phyloP scores from a whole-genome alignment of 352 stramenopile genomes.

The Achlya hypogyna region DNA sequence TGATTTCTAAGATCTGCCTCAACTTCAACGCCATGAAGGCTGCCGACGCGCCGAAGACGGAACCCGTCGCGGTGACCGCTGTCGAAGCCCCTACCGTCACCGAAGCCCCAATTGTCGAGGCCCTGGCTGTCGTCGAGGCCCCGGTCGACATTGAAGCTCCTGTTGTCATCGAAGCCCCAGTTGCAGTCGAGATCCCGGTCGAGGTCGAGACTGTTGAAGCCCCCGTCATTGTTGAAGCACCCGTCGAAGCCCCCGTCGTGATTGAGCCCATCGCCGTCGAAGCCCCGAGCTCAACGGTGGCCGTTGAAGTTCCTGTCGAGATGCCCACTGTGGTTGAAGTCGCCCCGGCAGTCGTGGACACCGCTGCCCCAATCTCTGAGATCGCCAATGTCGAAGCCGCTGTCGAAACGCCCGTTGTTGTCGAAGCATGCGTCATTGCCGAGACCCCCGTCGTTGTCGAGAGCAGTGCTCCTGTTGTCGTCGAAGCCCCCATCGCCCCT shows the following conservation, averaged over 20 bases:
- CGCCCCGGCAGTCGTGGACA: too few species aligned
- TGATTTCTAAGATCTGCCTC: constrained; percentile 8
- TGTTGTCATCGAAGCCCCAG: background rate
- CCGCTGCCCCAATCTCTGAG: too few species aligned
- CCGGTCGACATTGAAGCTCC: background rate
- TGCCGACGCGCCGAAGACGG: background rate
- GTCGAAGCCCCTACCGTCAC: background rate
- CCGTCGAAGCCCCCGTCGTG: background rate
- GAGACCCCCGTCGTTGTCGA: too few species aligned
- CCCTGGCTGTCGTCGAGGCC: background rate
- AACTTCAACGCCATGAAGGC: background rate
- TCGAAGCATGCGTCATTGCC: background rate
- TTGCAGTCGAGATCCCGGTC: background rate
- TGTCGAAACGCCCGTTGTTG: background rate
- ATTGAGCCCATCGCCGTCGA: too few species aligned
- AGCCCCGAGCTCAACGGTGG: too few species aligned
- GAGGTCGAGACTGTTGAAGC: too few species aligned
- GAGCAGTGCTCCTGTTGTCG: background rate
- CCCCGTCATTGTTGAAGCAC: background rate
- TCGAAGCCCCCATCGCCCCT: background rate
- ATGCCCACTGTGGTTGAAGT: too few species aligned
- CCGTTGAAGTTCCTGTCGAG: too few species aligned
- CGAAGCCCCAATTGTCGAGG: background rate
- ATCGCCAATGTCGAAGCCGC: too few species aligned
- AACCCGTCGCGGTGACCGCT: background rate